Evolutionary conservation across 345 rosid species (phyloP).

Genomic region (Citrus cavaleriei): DNA sequence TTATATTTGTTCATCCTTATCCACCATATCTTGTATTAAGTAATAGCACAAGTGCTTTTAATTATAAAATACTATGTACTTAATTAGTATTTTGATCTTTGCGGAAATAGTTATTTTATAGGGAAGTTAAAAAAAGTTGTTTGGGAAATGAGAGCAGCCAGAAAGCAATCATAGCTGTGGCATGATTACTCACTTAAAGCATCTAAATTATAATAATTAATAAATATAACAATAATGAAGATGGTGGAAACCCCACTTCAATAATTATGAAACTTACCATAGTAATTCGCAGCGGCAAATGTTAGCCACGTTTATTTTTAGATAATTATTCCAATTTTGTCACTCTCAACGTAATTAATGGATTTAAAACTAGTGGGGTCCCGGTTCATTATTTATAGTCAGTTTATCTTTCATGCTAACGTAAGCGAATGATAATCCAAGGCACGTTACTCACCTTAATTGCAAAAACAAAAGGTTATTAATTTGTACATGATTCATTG

Average conservation of each 20-base stretch:
- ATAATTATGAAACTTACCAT: slow-evolving; percentile 9
- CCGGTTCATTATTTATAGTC: background rate
- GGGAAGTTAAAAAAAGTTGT: background rate
- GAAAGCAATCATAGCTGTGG: slow-evolving; percentile 16
- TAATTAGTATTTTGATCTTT: background rate
- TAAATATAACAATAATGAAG: background rate
- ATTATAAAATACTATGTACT: background rate
- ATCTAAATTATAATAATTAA: background rate
- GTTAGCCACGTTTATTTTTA: background rate
- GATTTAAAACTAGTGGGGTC: background rate
- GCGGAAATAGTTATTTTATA: background rate
- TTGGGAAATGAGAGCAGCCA: slow-evolving; percentile 15
- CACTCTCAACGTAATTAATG: background rate
- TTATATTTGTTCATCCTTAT: slow-evolving; percentile 19
- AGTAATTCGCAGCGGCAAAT: background rate
- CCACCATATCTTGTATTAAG: slow-evolving; percentile 19
- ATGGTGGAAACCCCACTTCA: slow-evolving; percentile 32
- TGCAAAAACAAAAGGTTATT: background rate
- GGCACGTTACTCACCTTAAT: background rate
- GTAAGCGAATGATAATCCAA: background rate
- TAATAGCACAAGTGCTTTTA: background rate
- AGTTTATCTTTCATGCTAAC: slow-evolving; percentile 16
- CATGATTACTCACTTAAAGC: slow-evolving; percentile 8
- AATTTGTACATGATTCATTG: background rate
- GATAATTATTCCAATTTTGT: background rate